These are phyloP conservation scores for Sabuloglossum arenarium DNA, from an alignment of 495 filamentous ascomycete species.

Conservation along the genomic window DNA sequence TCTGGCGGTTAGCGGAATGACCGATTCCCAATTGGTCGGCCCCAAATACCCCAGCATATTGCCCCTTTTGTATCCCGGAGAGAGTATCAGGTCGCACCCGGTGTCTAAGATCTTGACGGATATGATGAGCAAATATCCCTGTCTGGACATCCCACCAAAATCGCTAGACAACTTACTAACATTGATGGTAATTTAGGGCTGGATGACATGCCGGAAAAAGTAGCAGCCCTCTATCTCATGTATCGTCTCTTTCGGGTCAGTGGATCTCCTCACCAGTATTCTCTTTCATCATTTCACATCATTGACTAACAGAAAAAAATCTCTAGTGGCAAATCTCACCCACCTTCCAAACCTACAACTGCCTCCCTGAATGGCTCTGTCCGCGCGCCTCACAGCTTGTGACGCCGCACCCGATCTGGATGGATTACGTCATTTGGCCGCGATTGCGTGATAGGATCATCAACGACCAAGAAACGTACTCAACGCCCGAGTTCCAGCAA, in stretches of 20 bases:
- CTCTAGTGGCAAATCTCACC: slow-evolving; percentile 16
- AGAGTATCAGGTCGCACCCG: slow-evolving; percentile 39
- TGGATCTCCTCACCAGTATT: no score
- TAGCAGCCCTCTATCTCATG: slow-evolving; percentile 62
- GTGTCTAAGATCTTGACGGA: slow-evolving; percentile 68
- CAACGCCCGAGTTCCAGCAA: slow-evolving; percentile 14
- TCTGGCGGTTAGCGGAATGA: slow-evolving; percentile 37
- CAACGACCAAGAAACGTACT: slow-evolving; percentile 14
- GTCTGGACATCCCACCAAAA: no score
- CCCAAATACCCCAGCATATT: slow-evolving; percentile 58
- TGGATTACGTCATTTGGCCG: slow-evolving; percentile 15
- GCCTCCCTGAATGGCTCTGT: slow-evolving; percentile 11
- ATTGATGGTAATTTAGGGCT: no score
- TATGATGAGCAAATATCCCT: slow-evolving; percentile 53
- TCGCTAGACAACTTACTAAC: no score
- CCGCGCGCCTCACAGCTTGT: slow-evolving; percentile 11
- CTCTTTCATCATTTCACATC: no score
- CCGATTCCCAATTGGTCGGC: slow-evolving; percentile 39
- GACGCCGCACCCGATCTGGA: slow-evolving; percentile 15
- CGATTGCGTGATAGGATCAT: slow-evolving; percentile 16
- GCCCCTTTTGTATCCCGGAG: slow-evolving; percentile 46
- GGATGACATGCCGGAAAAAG: slow-evolving; percentile 45
- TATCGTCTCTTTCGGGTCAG: slow-evolving; percentile 13
- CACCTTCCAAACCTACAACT: slow-evolving; percentile 10
- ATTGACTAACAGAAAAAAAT: not conserved